Evolutionary conservation across 305 asterid species (phyloP), one percentile per base, ranked within the genome.

Genomic region (Solanum hybrid): DNA sequence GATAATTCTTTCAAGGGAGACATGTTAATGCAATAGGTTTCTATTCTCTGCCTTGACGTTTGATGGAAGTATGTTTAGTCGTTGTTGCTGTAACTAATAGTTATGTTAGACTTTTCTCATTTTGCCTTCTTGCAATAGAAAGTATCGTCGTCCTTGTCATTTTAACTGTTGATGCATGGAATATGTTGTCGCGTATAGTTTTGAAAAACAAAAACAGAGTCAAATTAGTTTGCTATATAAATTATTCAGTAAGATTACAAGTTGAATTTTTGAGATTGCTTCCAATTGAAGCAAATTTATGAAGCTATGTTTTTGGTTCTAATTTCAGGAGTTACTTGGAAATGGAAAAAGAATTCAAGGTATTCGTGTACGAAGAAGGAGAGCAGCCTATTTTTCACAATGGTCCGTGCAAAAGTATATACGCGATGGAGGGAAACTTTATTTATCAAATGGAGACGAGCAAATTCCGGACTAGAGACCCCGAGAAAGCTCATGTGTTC

Each of bases 361-460:
- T 95, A 46, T 95, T 84, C 86, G 95, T 96, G 24, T 96, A 96
- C 32, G 97, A 92, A 91, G 98, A 96, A 92, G 99, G 99, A 2
- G 98, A 97, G 51, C 98, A 94, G 4, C 99, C 99, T 0, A 94
- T 97, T 84, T 97, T 96, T 87, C 99, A 97, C 91, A 91, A 94
- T 46, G 99, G 99, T 46, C 98, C 99, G 11, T 95, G 98, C 71
- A 94, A 95, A 7, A 95, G 98, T 93, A 97, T 95, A 34, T 96
- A 96, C 87, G 95, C 98, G 1, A 93, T 93, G 92, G 99, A 97
- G 90, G 99, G 99, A 16, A 93, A 93, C 84, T 96, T 97, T 91
- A 96, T 97, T 31, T 90, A 95, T 88, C 91, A 93, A 60, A 85
- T 97, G 91, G 99, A 96, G 92, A 91, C 89, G 6, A 92, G 95